Evolutionary conservation across 495 filamentous ascomycete genomes (phyloP).

Genomic region (Cetradonia linearis): DNA sequence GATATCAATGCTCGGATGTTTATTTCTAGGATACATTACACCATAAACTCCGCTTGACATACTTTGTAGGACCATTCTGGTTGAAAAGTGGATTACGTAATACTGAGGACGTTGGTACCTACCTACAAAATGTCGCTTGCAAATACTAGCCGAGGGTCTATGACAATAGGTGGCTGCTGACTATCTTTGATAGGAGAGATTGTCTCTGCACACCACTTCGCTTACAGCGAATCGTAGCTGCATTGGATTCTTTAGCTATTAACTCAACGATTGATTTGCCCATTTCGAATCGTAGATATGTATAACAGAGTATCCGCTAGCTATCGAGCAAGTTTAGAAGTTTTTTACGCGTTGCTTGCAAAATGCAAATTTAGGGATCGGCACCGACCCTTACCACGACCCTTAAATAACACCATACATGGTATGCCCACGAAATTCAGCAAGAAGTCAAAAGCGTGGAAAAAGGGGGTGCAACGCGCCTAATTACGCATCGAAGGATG

Average conservation of each 20-base stretch:
- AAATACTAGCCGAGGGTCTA: neutral
- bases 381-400: neutral
- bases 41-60: neutral
- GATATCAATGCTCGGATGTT: neutral
- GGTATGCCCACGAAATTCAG: neutral
- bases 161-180: neutral
- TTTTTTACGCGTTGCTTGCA: no score
- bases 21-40: neutral
- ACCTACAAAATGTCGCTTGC: neutral
- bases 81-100: neutral
- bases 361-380: neutral
- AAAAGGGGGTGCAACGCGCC: neutral
- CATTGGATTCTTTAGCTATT: neutral
- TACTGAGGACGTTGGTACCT: neutral
- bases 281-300: neutral
- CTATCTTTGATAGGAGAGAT: neutral
- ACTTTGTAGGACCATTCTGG: neutral
- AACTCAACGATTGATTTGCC: neutral
- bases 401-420: neutral
- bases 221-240: neutral
- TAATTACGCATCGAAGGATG: neutral
- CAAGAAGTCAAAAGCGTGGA: neutral
- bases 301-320: neutral
- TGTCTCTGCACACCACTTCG: neutral
- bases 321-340: neutral